phyloP scores from a whole-genome alignment of 495 filamentous ascomycete species.

The Penicillium lividum region DNA sequence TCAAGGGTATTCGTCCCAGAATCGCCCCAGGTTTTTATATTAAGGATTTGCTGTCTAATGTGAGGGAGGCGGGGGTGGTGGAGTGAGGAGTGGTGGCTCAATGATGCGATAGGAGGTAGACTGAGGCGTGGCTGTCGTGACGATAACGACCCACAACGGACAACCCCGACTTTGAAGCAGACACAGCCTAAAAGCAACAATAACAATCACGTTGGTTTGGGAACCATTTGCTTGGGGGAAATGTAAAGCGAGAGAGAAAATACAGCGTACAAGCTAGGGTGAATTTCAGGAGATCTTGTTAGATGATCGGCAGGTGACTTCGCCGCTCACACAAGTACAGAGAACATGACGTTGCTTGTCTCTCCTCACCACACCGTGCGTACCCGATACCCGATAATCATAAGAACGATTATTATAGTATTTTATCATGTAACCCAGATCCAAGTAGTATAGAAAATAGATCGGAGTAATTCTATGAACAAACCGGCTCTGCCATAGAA shows the following conservation, averaged over 20 bases:
- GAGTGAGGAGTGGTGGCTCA: slow-evolving; percentile 13
- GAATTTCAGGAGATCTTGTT: slow-evolving; percentile 14
- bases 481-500: slow-evolving; percentile 17
- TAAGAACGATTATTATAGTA: neutral
- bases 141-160: slow-evolving; percentile 29
- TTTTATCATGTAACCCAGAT: slow-evolving; percentile 7
- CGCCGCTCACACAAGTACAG: slow-evolving; percentile 25
- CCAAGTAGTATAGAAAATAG: slow-evolving; percentile 2
- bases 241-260: slow-evolving; percentile 7
- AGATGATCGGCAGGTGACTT: slow-evolving; percentile 32
- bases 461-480: slow-evolving; percentile 22
- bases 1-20: slow-evolving; percentile 3
- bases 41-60: neutral
- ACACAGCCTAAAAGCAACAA: slow-evolving; percentile 6
- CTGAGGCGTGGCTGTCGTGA: slow-evolving; percentile 19
- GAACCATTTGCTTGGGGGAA: neutral
- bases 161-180: slow-evolving; percentile 7
- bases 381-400: slow-evolving; percentile 18
- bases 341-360: slow-evolving; percentile 25
- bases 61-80: slow-evolving; percentile 7
- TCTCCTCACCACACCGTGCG: slow-evolving; percentile 1
- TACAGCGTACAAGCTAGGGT: slow-evolving; percentile 3
- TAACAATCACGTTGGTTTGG: neutral
- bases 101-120: slow-evolving; percentile 24
- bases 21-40: neutral